Conservation (phyloP, 768 basidiomycete genomes). For the Pulveroboletus sp. region DNA sequence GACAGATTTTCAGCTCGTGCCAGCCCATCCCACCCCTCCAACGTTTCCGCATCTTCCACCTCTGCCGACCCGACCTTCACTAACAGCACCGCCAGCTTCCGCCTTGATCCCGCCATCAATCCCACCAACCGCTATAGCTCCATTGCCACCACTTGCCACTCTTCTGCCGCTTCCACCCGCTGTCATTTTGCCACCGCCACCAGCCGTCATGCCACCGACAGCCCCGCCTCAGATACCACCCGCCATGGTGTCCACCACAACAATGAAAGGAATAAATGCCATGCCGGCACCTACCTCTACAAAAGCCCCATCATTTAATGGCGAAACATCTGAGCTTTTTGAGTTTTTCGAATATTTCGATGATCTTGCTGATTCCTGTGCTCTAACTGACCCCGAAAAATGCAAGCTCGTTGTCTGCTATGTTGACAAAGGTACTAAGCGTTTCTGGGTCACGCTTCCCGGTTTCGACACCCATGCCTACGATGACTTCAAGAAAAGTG, state of each 20-base stretch:
- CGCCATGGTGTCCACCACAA: too few relatives aligned
- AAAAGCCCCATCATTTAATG: not conserved
- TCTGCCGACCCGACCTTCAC: too few relatives aligned
- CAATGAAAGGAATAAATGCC: not conserved
- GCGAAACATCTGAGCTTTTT: not conserved
- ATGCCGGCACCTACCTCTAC: not conserved
- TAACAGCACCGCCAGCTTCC: too few relatives aligned
- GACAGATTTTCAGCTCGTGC: too few relatives aligned
- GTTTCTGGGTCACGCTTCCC: conserved; percentile 2
- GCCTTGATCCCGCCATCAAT: too few relatives aligned
- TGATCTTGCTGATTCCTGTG: not conserved
- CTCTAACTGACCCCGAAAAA: not conserved
- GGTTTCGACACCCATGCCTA: conserved; percentile 1
- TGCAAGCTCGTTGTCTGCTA: conserved; percentile 2
- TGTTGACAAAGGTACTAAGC: not conserved
- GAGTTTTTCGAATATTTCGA: conserved; percentile 10
- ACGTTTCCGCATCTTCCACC: too few relatives aligned
- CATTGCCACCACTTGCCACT: not conserved
- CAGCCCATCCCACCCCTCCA: too few relatives aligned
- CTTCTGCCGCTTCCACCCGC: too few relatives aligned
- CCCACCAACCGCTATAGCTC: too few relatives aligned
- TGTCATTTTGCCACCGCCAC: too few relatives aligned
- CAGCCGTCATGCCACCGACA: too few relatives aligned
- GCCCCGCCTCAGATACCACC: too few relatives aligned
- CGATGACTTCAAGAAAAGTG: not conserved